phyloP scores from a whole-genome alignment of 2,329 filamentous ascomycete genomes.

The Arthrocladium fulminans region DNA sequence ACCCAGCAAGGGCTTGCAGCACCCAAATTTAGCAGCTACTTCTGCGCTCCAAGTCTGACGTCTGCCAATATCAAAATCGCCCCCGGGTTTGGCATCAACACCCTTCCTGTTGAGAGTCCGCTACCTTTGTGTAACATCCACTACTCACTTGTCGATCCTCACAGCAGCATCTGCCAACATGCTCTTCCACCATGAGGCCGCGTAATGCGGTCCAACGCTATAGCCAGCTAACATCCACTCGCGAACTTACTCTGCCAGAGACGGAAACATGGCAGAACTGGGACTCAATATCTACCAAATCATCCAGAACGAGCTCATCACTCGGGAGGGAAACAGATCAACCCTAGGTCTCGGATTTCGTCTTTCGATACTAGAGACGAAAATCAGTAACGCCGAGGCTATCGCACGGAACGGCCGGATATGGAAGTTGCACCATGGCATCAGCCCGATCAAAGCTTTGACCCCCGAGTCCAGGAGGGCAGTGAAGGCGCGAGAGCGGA shows the following conservation, averaged over 20 bases:
- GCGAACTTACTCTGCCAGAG: no score
- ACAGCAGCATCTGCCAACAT: neutral
- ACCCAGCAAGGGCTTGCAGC: no score
- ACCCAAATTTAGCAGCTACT: neutral
- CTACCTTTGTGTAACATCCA: neutral
- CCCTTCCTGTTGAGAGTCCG: neutral
- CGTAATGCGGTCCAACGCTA: neutral
- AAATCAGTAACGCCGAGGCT: constrained; percentile 14
- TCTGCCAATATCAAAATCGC: no score
- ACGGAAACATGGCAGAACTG: constrained; percentile 10
- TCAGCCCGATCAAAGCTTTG: constrained; percentile 11
- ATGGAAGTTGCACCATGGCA: constrained; percentile 14
- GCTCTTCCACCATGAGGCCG: neutral
- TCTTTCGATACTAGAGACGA: constrained; percentile 15
- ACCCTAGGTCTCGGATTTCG: constrained; percentile 16
- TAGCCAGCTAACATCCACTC: neutral
- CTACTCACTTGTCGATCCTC: neutral
- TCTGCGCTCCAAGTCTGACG: neutral
- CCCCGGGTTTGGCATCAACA: no score
- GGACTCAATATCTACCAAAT: constrained; percentile 22
- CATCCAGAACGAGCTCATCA: constrained; percentile 21
- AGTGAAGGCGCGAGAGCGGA: constrained; percentile 11
- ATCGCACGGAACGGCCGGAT: constrained; percentile 13
- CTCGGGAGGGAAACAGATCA: constrained; percentile 14
- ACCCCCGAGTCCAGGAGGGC: constrained; percentile 14